Evolutionary conservation across 2,329 filamentous ascomycete species (phyloP).

Genomic region (Allantophomopsis cytisporea): DNA sequence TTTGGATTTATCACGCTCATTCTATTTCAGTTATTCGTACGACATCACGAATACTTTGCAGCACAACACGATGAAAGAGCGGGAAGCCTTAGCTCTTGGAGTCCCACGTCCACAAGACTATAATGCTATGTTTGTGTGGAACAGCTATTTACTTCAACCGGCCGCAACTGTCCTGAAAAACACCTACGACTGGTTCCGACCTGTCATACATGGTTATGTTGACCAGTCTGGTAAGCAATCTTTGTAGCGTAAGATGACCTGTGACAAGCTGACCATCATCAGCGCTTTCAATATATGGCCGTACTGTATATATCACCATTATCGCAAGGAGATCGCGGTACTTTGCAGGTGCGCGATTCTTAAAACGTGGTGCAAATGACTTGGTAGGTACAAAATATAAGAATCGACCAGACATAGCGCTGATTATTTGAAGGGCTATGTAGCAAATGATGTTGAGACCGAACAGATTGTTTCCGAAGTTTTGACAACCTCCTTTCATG

Average conservation of each 20-base stretch:
- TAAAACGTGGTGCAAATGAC: constrained; percentile 93
- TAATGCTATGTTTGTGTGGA: constrained; percentile 98
- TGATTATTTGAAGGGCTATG: constrained; percentile 48
- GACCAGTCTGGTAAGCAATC: constrained; percentile 57
- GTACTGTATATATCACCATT: constrained; percentile 81
- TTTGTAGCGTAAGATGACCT: not conserved
- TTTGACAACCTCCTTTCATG: constrained; percentile 88
- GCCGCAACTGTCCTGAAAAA: constrained; percentile 58
- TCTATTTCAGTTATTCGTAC: constrained; percentile 98
- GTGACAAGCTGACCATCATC: constrained; percentile 5
- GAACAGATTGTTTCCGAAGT: constrained; percentile 97
- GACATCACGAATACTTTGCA: constrained; percentile 88
- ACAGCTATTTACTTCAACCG: constrained; percentile 74
- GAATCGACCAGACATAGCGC: not conserved
- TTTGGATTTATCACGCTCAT: constrained; percentile 77
- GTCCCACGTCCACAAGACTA: constrained; percentile 48
- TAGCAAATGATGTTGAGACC: constrained; percentile 97
- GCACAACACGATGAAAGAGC: constrained; percentile 76
- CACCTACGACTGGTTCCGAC: constrained; percentile 89
- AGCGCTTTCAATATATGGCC: constrained; percentile 73
- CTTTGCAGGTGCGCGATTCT: constrained; percentile 86
- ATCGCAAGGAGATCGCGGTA: constrained; percentile 85
- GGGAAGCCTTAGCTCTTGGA: constrained; percentile 55
- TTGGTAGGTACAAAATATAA: constrained; percentile 26
- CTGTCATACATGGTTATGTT: constrained; percentile 91